Base-by-base conservation (phyloP, 306 rosid genomes). In the Dalbergia cochinchinensis region DNA sequence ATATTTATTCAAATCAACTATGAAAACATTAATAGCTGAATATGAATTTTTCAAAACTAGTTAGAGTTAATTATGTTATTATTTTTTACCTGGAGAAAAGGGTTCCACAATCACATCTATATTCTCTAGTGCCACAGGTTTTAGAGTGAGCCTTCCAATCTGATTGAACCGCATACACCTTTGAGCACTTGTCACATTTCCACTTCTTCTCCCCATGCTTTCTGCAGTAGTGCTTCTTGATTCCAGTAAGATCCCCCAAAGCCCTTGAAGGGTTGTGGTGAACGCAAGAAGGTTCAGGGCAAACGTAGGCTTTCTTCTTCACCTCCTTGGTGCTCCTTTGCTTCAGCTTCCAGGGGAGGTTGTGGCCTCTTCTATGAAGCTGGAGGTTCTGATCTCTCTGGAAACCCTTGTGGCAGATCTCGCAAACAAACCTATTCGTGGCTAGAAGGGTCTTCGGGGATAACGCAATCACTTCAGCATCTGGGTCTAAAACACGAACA, bases 151-250 rank as follows among this genome's bases (percentile, higher is more conserved):
- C 97, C 74, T 89, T 93, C 97, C 98, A 93, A 81, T 93, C 98
- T 37, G 98, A 93, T 83, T 90, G 94, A 82, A 93, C 98, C 0
- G 98, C 97, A 44, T 93, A 93, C 55, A 91, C 74, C 90, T 91
- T 93, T 1, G 91, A 88, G 85, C 98, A 93, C 82, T 88, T 93
- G 5, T 90, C 91, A 83, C 98, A 93, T 82, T 91, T 93, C 98
- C 98, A 93, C 84, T 93, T 93, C 88, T 93, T 91, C 93, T 93
- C 98, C 5, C 98, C 97, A 69, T 93, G 98, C 65, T 93, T 93
- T 75, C 98, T 91, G 77, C 94, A 90, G 20, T 64, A 93, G 74
- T 93, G 98, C 57, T 93, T 93, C 89, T 93, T 93, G 39, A 93
- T 90, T 54, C 98, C 98, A 0, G 98, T 93, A 3, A 93, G 92